Base-by-base conservation (phyloP, 768 basidiomycete species). In the Auricularia heimuer region DNA sequence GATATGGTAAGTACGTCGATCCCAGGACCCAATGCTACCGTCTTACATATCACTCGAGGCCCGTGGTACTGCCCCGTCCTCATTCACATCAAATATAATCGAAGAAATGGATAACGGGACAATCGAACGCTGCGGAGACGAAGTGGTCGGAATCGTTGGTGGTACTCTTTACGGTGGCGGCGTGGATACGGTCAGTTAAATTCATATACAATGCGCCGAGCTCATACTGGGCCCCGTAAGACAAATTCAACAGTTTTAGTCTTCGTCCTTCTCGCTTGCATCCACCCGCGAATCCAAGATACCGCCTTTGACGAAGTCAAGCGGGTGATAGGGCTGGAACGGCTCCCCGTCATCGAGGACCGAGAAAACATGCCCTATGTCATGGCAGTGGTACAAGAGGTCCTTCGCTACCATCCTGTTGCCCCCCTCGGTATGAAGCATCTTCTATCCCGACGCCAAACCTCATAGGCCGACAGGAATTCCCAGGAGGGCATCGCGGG, bases 321-420 rank as follows among this genome's bases (percentile, higher is more conserved):
- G 44, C 24, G 36, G 4, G 54, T 63, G 24, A 39, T 67, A 21
- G 65, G 65, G 16, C 18, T 18, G 33, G 63, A 51, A n/a, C 24
- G 33, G 33, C 29, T 66, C 33, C 68, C 66, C 11, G 62, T 47
- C 16, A 54, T 69, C 3, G 58, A 62, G 18, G 69, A 70, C 45
- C 56, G 56, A 16, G n/a, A 54, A n/a, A 63, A 62, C n/a, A 66
- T 70, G 11, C 69, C 69, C 3, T 69, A 70, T 37, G 61, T 68
- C 16, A 35, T 37, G 10, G 69, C 69, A 7, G 29, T 69, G 12
- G 37, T 63, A 7, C 64, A 69, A 35, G 69, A 70, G 47, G 64
- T 65, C 8, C 47, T 70, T 16, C 66, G 69, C 16, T 69, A 68
- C 61, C 44, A 24, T 21, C 69, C 69, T 14, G 54, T 65, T 37